A percentile compares a stretch with the other conserved stretches of the same genome.
Conservation (phyloP, 2,329 filamentous ascomycete genomes). For the Metarhizium guizhouense region DNA sequence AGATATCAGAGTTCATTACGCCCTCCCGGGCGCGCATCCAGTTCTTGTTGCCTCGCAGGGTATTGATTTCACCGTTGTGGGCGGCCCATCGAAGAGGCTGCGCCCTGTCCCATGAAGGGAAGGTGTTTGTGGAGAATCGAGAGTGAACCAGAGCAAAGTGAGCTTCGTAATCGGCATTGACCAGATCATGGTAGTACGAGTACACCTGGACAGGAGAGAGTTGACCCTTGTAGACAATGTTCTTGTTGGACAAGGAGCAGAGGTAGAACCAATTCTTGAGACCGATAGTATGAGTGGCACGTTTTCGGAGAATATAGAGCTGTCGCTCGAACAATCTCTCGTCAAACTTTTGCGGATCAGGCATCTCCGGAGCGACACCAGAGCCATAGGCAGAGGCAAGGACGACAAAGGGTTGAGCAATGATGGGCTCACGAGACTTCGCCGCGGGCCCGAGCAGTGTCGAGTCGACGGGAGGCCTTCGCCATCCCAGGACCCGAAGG, state of each 20-base stretch:
- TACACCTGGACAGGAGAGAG: constrained; percentile 92
- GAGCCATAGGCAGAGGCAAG: constrained; percentile 75
- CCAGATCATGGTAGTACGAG: constrained; percentile 94
- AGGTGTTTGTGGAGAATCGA: constrained; percentile 96
- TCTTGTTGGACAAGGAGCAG: constrained; percentile 93
- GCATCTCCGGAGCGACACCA: constrained; percentile 68
- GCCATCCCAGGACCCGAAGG: constrained; percentile 89
- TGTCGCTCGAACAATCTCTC: constrained; percentile 83
- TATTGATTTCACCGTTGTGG: constrained; percentile 98
- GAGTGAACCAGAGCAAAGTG: constrained; percentile 97
- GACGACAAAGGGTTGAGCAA: constrained; percentile 92
- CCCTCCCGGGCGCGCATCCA: constrained; percentile 98
- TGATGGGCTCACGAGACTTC: constrained; percentile 86
- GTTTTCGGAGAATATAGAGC: constrained; percentile 89
- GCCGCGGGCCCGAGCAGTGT: constrained; percentile 87
- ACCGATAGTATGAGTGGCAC: constrained; percentile 87
- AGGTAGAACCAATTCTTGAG: constrained; percentile 99
- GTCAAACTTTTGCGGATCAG: constrained; percentile 74
- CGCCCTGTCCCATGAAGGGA: constrained; percentile 95
- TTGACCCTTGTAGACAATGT: constrained; percentile 98
- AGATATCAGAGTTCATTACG: constrained; percentile 85
- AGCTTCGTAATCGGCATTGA: constrained; percentile 93
- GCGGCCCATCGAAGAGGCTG: constrained; percentile 94
- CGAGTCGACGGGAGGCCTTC: constrained; percentile 89
- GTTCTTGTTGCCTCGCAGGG: constrained; percentile 94